These are phyloP conservation scores for Clonostachys byssicola DNA, from an alignment of 2,329 filamentous ascomycete genomes.

Conservation along the genomic window DNA sequence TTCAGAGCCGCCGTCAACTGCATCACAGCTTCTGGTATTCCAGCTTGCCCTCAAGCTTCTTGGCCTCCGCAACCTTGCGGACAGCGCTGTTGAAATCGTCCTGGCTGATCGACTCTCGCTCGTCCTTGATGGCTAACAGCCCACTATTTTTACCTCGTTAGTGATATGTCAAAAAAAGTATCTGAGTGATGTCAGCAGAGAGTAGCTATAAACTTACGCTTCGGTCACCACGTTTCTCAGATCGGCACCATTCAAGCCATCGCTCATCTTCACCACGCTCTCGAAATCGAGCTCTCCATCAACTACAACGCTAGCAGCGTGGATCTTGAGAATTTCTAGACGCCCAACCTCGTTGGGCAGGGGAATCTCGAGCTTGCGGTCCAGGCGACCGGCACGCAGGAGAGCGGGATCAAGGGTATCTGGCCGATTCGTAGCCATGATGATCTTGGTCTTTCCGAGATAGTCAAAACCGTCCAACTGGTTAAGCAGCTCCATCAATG, in stretches of 20 bases:
- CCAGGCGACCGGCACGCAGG: conserved; percentile 85
- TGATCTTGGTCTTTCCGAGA: conserved; percentile 98
- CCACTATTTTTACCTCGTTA: conserved; percentile 51
- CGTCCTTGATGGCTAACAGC: conserved; percentile 97
- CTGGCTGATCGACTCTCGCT: conserved; percentile 92
- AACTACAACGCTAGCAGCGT: conserved; percentile 77
- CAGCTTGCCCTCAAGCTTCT: conserved; percentile 97
- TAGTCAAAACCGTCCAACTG: conserved; percentile 99
- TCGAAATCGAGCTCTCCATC: conserved; percentile 98
- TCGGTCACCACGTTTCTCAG: conserved; percentile 96
- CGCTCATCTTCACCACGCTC: conserved; percentile 99
- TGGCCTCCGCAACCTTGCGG: conserved; percentile 91
- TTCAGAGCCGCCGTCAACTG: too few relatives aligned
- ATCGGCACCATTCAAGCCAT: conserved; percentile 96
- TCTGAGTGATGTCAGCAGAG: too few relatives aligned
- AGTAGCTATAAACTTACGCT: conserved; percentile 65
- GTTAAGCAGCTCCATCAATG: conserved; percentile 97
- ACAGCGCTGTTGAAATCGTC: conserved; percentile 99
- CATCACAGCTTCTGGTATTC: conserved; percentile 90
- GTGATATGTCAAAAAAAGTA: conserved; percentile 5
- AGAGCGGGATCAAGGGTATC: conserved; percentile 94
- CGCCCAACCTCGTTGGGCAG: conserved; percentile 95
- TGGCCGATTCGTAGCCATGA: conserved; percentile 98
- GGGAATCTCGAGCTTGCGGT: conserved; percentile 97
- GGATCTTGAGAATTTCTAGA: conserved; percentile 97